Base-by-base conservation (phyloP, 2,329 filamentous ascomycete species). In the Aspergillus thermomutatus region DNA sequence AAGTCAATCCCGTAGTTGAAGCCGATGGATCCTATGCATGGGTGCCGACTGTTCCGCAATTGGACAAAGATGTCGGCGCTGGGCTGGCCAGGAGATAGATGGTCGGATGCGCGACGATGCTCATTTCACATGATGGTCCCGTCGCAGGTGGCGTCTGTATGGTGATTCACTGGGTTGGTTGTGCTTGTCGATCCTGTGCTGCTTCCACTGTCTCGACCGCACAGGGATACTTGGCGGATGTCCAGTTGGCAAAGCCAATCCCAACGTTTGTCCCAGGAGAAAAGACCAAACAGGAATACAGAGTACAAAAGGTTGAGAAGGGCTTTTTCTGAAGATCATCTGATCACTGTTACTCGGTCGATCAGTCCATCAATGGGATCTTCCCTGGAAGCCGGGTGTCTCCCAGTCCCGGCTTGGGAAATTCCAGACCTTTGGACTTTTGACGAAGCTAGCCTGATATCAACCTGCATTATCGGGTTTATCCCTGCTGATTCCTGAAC, bases 1-100 rank as follows among this genome's bases (percentile, higher is more conserved):
- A 37, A 37, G 31, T 37, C 31, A 37, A 37, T 37, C 5, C 6
- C 31, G 31, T 37, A 6, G 14, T 17, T 17, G 31, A 37, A 17
- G 31, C 31, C 14, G 31, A 37, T 37, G 31, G 1, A 37, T 37
- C 14, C 14, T 28, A n/a, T 31, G 26, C 41, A 25, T 25, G n/a
- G 27, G 40, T 52, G 50, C 50, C 50, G 50, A 52, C n/a, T 23
- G 26, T 52, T 52, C 50, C 50, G 50, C 43, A 26, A 26, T 21
- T 37, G 26, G 40, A 40, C 34, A 25, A 31, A 43, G 50, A 43
- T 27, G n/a, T 9, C 26, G 23, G 43, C 10, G 25, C 21, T 52
- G 25, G n/a, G 23, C 43, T 26, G 28, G 50, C n/a, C n/a, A n/a
- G n/a, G n/a, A n/a, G n/a, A n/a, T n/a, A 34, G 9, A 34, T 52